Base-by-base conservation (phyloP, 306 rosid genomes). In the Ormosia semicastrata region DNA sequence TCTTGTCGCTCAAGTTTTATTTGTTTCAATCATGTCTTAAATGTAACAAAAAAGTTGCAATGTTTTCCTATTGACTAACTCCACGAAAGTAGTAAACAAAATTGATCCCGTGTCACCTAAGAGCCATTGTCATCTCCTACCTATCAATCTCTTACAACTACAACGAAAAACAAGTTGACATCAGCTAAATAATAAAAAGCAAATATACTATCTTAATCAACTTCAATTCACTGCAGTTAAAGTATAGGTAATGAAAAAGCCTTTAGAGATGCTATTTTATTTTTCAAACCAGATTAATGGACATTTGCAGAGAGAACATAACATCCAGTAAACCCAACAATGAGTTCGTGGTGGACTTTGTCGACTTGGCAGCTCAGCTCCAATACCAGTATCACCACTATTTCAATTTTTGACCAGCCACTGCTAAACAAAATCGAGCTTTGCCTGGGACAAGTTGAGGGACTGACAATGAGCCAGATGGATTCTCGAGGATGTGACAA, bases 71-170 rank as follows among this genome's bases (percentile, higher is more conserved):
- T 30, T 70, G 33, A 60, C 73, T 8, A 41, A 41, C 40, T 56
- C 32, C n/a, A 8, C 3, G 40, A 65, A 18, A 59, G 47, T 34
- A 34, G 24, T 24, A 0, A 24, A 24, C 24, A 11, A 43, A 43
- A 79, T 41, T 30, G 37, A 69, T 44, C 37, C 43, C 65, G 24
- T 5, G 70, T 49, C 59, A 32, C 40, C 67, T 59, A 50, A 49
- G 73, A 49, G 40, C 46, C 67, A 62, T 49, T 76, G 37, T 32
- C 63, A 24, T 39, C 73, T 50, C 30, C 71, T 43, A 63, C 72
- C 47, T 49, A 62, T 70, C 78, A 39, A 59, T 76, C 82, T 76
- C 78, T 77, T 54, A 58, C 82, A 82, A 47, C 32, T 10, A n/a
- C 34, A 39, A 36, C 73, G 50, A 70, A 59, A 67, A 75, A 58